These are phyloP conservation scores for Vitis hybrid DNA, from an alignment of 177 flowering plant genomes.

Conservation along the genomic window DNA sequence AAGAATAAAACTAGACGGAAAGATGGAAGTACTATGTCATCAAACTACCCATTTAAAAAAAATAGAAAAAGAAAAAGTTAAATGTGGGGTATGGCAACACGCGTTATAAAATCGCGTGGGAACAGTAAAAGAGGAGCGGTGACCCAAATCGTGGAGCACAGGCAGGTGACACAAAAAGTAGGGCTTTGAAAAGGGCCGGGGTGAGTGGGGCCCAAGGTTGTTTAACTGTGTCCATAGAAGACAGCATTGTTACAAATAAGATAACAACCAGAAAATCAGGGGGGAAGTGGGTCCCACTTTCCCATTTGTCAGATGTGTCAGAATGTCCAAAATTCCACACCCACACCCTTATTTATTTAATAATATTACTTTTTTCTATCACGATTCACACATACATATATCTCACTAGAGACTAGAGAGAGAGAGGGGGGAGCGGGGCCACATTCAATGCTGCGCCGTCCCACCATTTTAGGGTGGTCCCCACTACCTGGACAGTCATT, in stretches of 20 bases:
- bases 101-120: no score
- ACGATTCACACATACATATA: no score
- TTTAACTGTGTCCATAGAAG: conserved; percentile 2
- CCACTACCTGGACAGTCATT: not conserved
- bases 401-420: no score
- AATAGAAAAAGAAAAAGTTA: no score
- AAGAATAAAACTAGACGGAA: no score
- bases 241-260: conserved; percentile 2
- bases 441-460: not conserved
- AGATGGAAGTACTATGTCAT: no score
- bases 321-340: not conserved
- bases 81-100: no score
- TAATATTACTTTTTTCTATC: no score
- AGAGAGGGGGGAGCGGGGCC: not conserved
- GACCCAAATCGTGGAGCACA: no score
- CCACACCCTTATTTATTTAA: not conserved
- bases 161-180: not conserved
- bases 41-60: no score
- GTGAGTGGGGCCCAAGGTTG: not conserved
- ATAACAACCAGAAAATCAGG: conserved; percentile 4
- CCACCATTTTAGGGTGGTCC: conserved; percentile 1
- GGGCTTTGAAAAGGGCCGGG: not conserved
- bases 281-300: not conserved
- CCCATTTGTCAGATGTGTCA: conserved; percentile 3
- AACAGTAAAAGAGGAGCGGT: no score